A percentile compares a stretch with the other conserved stretches of the same genome.
Conservation (phyloP, 768 basidiomycete genomes). For the Naganishia onofrii region DNA sequence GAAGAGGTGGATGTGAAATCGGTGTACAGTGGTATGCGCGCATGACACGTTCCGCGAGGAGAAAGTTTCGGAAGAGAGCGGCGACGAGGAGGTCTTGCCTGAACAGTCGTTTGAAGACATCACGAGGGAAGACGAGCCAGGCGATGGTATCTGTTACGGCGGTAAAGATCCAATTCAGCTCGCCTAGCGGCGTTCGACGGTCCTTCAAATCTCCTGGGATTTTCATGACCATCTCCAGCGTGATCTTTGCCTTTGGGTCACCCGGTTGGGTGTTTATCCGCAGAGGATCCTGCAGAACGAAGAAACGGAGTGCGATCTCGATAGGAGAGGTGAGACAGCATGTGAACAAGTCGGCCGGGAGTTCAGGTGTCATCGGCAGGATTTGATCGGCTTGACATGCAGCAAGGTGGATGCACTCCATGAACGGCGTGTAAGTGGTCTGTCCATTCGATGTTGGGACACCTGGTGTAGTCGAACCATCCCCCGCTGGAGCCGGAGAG, state of each 20-base stretch:
- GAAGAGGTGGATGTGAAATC: conserved; percentile 83
- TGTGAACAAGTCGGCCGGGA: conserved; percentile 96
- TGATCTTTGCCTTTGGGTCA: conserved; percentile 48
- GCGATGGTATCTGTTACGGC: conserved; percentile 99
- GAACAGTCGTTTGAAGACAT: conserved; percentile 88
- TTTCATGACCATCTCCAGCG: conserved; percentile 87
- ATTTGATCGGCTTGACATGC: conserved; percentile 89
- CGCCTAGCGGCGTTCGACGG: conserved; percentile 89
- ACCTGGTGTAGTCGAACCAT: conserved; percentile 1
- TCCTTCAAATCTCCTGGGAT: conserved; percentile 96
- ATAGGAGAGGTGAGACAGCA: conserved; percentile 97
- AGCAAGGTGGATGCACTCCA: conserved; percentile 87
- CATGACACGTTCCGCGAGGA: conserved; percentile 96
- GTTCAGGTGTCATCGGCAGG: conserved; percentile 89
- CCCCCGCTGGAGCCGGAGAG: conserved; percentile 55
- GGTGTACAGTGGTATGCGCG: conserved; percentile 96
- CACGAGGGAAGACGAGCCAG: conserved; percentile 93
- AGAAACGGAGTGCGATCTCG: conserved; percentile 89
- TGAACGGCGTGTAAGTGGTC: conserved; percentile 59
- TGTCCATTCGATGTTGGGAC: conserved; percentile 21
- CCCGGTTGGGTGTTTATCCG: conserved; percentile 66
- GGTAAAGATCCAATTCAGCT: conserved; percentile 99
- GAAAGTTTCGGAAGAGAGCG: conserved; percentile 93
- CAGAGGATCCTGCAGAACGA: conserved; percentile 77
- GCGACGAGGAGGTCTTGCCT: conserved; percentile 93